Evolutionary conservation across 306 rosid genomes (phyloP), one percentile per base, ranked within the genome.

Genomic region (Cicer judaicum): DNA sequence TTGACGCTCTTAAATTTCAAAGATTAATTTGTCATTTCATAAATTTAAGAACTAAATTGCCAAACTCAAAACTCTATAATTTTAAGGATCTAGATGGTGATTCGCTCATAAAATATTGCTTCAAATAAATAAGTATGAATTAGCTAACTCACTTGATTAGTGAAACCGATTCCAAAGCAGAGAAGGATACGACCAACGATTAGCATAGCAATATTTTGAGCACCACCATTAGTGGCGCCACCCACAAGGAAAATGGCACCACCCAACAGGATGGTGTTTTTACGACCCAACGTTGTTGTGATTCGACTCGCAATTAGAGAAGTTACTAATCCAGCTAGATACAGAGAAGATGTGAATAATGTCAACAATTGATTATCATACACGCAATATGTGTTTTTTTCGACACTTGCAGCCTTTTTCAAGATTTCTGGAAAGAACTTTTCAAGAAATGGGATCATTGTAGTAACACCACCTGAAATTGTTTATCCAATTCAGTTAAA

Each of bases 291-390:
- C 0, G 9, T 12, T 1, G 75, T n/a, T 0, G 87, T 78, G 73
- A 87, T 79, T 24, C 84, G 83, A 76, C 96, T 83, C 0, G 98
- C 94, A 3, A 57, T 78, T 4, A 88, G 78, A 0, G 91, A 83
- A 0, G 91, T 10, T 2, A 54, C 81, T 42, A 88, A 69, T 1
- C 90, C 93, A 0, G 91, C 93, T 11, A 90, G 54, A 79, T 87
- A 86, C 38, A 88, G 81, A 5, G 91, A 88, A 1, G 93, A 90
- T 1, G 93, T 87, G 84, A 90, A 90, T 47, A 81, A 43, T 2
- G 96, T 88, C 64, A 92, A 64, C 10, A 86, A 15, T 14, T 88
- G 91, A 75, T 89, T 88, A 38, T 92, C 94, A 63, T 77, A 93
- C 53, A 84, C 72, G 16, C 95, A 90, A 29, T 87, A 90, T 4